These are phyloP conservation scores for Achaetomiella virescens DNA, from an alignment of 495 filamentous ascomycete species.

Conservation along the genomic window DNA sequence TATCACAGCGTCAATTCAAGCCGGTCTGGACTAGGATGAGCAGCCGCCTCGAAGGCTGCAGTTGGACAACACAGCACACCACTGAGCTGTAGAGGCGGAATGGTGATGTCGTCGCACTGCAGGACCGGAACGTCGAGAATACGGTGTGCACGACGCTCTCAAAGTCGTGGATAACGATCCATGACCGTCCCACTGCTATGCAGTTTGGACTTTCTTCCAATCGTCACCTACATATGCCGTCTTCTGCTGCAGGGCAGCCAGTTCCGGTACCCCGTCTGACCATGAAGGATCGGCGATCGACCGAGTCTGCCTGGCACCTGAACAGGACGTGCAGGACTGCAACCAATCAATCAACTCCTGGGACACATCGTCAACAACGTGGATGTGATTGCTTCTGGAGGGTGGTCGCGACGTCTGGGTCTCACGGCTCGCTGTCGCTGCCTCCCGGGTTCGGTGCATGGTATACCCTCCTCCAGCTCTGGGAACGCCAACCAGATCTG, in stretches of 20 bases:
- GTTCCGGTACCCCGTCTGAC: background rate
- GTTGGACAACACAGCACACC: no score
- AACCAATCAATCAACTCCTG: no score
- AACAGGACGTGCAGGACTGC: conserved; percentile 5
- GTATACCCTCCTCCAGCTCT: background rate
- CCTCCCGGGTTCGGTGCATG: background rate
- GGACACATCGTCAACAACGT: no score
- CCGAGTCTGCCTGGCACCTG: background rate
- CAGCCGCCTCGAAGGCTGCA: no score
- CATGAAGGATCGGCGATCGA: conserved; percentile 6
- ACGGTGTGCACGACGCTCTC: no score
- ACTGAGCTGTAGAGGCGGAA: no score
- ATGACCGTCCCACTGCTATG: background rate
- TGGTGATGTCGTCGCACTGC: no score
- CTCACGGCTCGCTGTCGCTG: background rate
- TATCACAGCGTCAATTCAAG: no score
- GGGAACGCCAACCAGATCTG: background rate
- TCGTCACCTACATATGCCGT: background rate
- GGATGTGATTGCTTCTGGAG: background rate
- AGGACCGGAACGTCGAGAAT: no score
- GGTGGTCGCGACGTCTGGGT: background rate
- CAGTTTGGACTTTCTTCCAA: background rate
- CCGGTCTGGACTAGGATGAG: no score
- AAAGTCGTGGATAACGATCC: background rate
- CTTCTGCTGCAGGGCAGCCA: background rate